phyloP scores from a whole-genome alignment of 495 filamentous ascomycete species.

The Penicillium paradoxum region DNA sequence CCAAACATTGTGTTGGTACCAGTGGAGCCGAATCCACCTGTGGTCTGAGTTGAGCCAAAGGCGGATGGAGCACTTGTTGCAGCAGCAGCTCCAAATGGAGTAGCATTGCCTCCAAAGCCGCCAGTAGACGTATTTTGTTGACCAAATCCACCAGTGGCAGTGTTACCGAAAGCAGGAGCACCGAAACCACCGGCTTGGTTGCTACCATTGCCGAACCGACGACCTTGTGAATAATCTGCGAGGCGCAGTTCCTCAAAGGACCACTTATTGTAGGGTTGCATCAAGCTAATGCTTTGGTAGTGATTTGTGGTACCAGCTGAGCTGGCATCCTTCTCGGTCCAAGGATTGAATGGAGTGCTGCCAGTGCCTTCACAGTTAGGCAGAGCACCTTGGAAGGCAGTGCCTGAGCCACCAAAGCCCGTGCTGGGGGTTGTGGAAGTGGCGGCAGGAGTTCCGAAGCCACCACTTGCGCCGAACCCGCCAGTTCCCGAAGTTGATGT shows the following conservation, averaged over 20 bases:
- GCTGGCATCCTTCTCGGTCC: constrained; percentile 73
- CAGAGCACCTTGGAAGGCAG: constrained; percentile 43
- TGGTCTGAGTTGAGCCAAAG: constrained; percentile 47
- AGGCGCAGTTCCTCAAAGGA: constrained; percentile 87
- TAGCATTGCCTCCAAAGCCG: constrained; percentile 49
- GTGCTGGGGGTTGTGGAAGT: constrained; percentile 3
- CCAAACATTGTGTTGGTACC: constrained; percentile 38
- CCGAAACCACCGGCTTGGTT: constrained; percentile 85
- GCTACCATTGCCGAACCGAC: constrained; percentile 72
- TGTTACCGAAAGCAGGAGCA: constrained; percentile 36
- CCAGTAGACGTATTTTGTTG: constrained; percentile 36
- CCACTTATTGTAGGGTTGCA: constrained; percentile 79
- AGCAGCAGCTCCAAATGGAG: constrained; percentile 48
- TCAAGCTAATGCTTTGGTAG: constrained; percentile 85
- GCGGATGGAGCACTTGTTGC: constrained; percentile 40
- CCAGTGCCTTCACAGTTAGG: constrained; percentile 65
- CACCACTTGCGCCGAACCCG: constrained; percentile 18
- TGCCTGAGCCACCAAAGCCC: constrained; percentile 40
- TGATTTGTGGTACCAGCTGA: constrained; percentile 54
- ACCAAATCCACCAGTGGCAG: constrained; percentile 37
- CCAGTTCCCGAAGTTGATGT: constrained; percentile 21
- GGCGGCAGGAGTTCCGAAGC: constrained; percentile 22
- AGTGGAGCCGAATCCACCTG: constrained; percentile 54
- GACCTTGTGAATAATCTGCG: constrained; percentile 83
- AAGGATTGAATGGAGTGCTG: constrained; percentile 64